Evolutionary conservation across 441 rosid genomes (phyloP).

Genomic region (Populus hybrid): DNA sequence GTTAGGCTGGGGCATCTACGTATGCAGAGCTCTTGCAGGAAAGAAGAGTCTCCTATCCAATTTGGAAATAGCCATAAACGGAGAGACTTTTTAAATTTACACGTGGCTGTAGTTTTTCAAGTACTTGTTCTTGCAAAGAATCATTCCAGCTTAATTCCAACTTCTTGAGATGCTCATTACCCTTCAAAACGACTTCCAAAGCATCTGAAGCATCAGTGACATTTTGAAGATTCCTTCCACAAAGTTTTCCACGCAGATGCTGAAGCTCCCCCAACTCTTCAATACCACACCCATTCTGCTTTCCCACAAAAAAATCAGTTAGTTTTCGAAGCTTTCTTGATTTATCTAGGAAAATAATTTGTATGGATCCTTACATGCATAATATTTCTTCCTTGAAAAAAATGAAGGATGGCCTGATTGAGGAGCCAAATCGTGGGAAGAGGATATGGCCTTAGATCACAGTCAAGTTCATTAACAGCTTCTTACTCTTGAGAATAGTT

Average conservation of each 20-base stretch:
- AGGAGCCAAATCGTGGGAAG: too few relatives aligned
- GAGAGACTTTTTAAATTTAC: neutral
- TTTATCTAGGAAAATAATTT: neutral
- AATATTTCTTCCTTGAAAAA: too few relatives aligned
- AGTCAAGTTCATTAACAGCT: too few relatives aligned
- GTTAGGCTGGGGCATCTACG: too few relatives aligned
- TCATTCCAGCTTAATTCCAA: neutral
- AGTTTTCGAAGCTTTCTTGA: neutral
- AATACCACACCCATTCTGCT: neutral
- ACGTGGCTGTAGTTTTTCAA: neutral
- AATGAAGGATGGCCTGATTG: neutral
- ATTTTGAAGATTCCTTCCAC: neutral
- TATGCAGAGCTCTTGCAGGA: too few relatives aligned
- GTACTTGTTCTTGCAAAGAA: neutral
- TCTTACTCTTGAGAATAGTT: too few relatives aligned
- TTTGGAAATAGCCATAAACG: slow-evolving; percentile 30
- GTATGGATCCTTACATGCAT: too few relatives aligned
- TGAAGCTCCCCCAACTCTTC: neutral
- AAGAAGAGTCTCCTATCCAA: slow-evolving; percentile 6
- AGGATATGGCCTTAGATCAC: too few relatives aligned
- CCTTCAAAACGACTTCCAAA: neutral
- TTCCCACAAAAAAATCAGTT: neutral
- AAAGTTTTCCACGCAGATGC: neutral
- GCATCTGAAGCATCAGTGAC: neutral
- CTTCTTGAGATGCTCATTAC: neutral